These are phyloP conservation scores for Pseudopyricularia javanii DNA, from an alignment of 2,329 filamentous ascomycete genomes.

Conservation along the genomic window DNA sequence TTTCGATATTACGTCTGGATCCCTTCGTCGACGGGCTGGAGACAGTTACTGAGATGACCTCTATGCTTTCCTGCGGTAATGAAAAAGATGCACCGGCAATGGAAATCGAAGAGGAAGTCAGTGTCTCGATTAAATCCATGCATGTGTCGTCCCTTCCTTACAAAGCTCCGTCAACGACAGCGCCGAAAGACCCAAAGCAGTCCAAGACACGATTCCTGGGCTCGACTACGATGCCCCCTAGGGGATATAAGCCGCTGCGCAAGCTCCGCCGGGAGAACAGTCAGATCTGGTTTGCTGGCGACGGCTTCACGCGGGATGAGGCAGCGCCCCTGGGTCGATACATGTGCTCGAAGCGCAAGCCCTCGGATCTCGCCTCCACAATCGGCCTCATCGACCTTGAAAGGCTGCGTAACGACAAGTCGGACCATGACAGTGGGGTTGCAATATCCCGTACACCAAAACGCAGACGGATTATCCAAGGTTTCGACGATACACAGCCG, in stretches of 20 bases:
- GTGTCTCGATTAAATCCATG: not conserved
- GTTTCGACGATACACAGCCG: not conserved
- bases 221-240: not conserved
- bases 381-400: not conserved
- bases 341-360: constrained; percentile 1
- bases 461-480: not conserved
- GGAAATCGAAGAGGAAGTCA: not conserved
- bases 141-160: not conserved
- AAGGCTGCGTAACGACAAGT: not conserved
- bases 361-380: not conserved
- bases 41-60: no score
- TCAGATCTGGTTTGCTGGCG: not conserved
- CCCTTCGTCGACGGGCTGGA: no score
- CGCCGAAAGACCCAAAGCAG: not conserved
- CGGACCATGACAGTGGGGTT: not conserved
- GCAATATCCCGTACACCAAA: not conserved
- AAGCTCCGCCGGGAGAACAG: not conserved
- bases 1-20: no score
- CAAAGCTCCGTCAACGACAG: not conserved
- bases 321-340: not conserved
- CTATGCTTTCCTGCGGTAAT: no score
- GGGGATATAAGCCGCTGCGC: not conserved
- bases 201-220: not conserved
- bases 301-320: not conserved
- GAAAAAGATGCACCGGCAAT: not conserved